Percentiles rank a stretch among this genome's conserved stretches.
phyloP scores from a whole-genome alignment of 169 alveolate genomes.

The Cryptosporidium meleagridis region DNA sequence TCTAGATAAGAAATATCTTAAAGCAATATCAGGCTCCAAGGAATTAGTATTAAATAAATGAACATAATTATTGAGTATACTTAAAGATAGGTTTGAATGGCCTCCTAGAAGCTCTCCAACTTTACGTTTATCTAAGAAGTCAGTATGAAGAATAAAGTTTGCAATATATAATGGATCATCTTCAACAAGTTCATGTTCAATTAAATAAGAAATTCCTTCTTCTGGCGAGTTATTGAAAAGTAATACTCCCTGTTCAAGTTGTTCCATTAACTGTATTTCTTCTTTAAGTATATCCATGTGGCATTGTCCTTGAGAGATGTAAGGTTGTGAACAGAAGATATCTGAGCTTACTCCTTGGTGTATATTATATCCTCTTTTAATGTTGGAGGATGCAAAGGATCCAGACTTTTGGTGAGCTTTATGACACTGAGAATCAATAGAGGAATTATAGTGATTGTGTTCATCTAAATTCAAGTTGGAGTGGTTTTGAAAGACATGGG shows the following conservation, averaged over 20 bases:
- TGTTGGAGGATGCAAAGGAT: neutral
- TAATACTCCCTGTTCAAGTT: conserved; percentile 65
- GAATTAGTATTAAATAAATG: conserved; percentile 58
- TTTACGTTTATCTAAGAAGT: conserved; percentile 54
- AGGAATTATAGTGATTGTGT: neutral
- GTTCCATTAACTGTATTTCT: conserved; percentile 68
- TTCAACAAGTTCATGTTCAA: conserved; percentile 43
- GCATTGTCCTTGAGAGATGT: conserved; percentile 66
- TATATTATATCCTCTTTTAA: neutral
- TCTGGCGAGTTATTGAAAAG: conserved; percentile 66
- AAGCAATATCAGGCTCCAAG: conserved; percentile 75
- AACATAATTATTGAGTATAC: conserved; percentile 65
- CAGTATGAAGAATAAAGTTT: conserved; percentile 59
- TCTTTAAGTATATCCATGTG: conserved; percentile 67
- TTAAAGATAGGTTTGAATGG: conserved; percentile 44
- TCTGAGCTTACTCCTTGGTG: conserved; percentile 18
- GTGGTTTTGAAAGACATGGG: neutral
- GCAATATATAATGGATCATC: conserved; percentile 70
- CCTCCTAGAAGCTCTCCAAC: conserved; percentile 72
- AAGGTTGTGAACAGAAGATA: neutral
- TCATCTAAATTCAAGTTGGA: neutral
- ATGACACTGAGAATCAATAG: neutral
- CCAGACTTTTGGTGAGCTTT: neutral
- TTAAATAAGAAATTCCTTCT: conserved; percentile 63
- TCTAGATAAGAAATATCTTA: conserved; percentile 57